These are phyloP conservation scores for Pseudozyma thailandica DNA, from an alignment of 1,284 basidiomycete species.

Conservation along the genomic window DNA sequence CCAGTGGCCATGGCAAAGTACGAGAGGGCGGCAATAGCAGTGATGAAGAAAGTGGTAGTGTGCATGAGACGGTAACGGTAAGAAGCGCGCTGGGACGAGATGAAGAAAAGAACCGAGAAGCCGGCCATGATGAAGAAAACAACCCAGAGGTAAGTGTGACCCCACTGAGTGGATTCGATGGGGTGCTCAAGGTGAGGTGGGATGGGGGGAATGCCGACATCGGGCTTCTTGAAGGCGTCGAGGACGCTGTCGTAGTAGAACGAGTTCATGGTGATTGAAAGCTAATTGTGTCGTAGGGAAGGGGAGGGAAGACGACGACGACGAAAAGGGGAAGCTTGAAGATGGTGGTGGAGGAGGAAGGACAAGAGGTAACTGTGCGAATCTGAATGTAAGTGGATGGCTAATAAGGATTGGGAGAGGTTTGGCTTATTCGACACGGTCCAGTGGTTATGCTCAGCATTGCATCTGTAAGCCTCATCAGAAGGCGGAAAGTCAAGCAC, in stretches of 20 bases:
- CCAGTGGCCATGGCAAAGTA: conserved; percentile 63
- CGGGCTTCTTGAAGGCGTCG: conserved; percentile 48
- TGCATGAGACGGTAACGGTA: conserved; percentile 60
- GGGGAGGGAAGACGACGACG: neutral
- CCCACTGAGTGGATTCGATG: conserved; percentile 44
- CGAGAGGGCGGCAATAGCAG: conserved; percentile 48
- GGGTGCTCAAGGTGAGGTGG: conserved; percentile 52
- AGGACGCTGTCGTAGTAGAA: conserved; percentile 56
- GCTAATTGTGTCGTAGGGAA: neutral
- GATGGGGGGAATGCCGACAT: conserved; percentile 52
- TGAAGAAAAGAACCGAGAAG: conserved; percentile 52
- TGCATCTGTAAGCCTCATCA: neutral
- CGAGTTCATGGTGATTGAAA: conserved; percentile 38
- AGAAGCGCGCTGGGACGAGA: conserved; percentile 51
- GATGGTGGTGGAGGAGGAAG: neutral
- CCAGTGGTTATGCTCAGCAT: neutral
- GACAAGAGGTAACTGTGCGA: neutral
- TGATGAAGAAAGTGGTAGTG: conserved; percentile 57
- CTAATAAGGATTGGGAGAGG: conserved; percentile 4
- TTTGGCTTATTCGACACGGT: neutral
- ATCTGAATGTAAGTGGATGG: neutral
- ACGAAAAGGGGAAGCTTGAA: neutral
- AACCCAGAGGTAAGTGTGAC: conserved; percentile 57
- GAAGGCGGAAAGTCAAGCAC: neutral
- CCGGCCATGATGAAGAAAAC: conserved; percentile 56